These are phyloP conservation scores for Protomyces pachydermus DNA, from an alignment of 1,139 yeast species.

Conservation along the genomic window DNA sequence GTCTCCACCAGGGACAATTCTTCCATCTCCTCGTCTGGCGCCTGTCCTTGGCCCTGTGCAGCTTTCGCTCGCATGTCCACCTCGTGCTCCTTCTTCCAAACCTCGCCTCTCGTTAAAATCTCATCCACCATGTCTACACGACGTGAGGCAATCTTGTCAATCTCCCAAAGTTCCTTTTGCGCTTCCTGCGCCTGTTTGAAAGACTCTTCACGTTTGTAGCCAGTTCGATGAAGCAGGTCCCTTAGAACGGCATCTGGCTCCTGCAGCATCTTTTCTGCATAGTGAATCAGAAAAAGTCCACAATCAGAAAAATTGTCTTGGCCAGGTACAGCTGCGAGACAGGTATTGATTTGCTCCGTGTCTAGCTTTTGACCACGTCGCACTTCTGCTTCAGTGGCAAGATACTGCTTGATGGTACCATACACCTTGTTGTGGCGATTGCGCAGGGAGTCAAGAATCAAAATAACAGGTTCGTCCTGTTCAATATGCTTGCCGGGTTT, in stretches of 20 bases:
- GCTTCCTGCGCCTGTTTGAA: conserved; percentile 3
- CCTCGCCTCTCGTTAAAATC: background rate
- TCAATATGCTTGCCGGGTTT: conserved; percentile 21
- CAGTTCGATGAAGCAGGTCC: background rate
- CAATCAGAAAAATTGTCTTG: conserved; percentile 92
- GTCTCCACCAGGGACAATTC: background rate
- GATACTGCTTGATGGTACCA: conserved; percentile 55
- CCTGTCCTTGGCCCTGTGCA: background rate
- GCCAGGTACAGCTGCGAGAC: conserved; percentile 63
- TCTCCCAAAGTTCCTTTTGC: conserved; percentile 5
- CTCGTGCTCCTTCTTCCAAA: conserved; percentile 6
- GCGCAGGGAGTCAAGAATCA: conserved; percentile 70
- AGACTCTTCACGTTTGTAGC: background rate
- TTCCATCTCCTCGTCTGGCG: background rate
- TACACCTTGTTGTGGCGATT: conserved; percentile 54
- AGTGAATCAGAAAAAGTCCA: conserved; percentile 86
- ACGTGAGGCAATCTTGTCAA: conserved; percentile 14
- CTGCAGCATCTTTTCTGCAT: conserved; percentile 59
- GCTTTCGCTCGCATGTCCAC: background rate
- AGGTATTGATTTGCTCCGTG: conserved; percentile 44
- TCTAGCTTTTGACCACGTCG: conserved; percentile 50
- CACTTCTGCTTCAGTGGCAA: conserved; percentile 67
- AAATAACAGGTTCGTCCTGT: conserved; percentile 47
- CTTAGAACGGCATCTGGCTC: conserved; percentile 42
- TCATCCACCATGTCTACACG: conserved; percentile 20